Base-by-base conservation (phyloP, 1,284 basidiomycete genomes). In the Trichosporon asahii region DNA sequence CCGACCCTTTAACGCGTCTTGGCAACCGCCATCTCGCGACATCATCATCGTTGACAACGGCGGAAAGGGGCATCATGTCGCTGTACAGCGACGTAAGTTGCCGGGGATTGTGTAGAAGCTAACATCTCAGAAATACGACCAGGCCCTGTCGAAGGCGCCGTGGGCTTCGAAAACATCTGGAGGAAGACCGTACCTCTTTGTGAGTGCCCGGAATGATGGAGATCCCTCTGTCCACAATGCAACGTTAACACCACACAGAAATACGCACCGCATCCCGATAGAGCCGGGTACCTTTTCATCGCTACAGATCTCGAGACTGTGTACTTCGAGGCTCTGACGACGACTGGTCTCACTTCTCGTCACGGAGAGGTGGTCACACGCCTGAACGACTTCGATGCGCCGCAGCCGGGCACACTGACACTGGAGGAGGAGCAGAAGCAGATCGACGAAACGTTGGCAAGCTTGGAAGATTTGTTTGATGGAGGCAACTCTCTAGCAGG, bases 271-370 rank as follows among this genome's bases (percentile, higher is more conserved):
- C 76, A 77, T 35, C 76, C 78, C 0, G 73, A 76, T 18, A 61
- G 76, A 33, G 70, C 74, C 25, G 77, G 79, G 6, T 81, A 79
- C 57, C 65, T 80, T 6, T 70, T 80, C 23, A 65, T 78, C 18
- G 78, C 75, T 2, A 79, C 78, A 1, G 76, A 79, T 46, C 75
- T 79, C 8, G 57, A 70, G 55, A 66, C 70, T 2, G 73, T 79
- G 9, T 66, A 72, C 23, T 75, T 76, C 23, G 78, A 79, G 66
- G 66, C 72, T 12, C 67, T 79, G 57, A 75, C 76, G 0, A 72
- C 72, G 0, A 64, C 76, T 5, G 68, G 73, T 2, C 63, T 79
- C 2, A 73, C 75, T 1, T 69, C 72, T 2, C 76, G 78, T 1
- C 65, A 77, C 0, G 57, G 35, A 0, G 61, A 70, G 55, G 64